Conservation (phyloP, 805 yeast genomes). For the Candida stauntonica region DNA sequence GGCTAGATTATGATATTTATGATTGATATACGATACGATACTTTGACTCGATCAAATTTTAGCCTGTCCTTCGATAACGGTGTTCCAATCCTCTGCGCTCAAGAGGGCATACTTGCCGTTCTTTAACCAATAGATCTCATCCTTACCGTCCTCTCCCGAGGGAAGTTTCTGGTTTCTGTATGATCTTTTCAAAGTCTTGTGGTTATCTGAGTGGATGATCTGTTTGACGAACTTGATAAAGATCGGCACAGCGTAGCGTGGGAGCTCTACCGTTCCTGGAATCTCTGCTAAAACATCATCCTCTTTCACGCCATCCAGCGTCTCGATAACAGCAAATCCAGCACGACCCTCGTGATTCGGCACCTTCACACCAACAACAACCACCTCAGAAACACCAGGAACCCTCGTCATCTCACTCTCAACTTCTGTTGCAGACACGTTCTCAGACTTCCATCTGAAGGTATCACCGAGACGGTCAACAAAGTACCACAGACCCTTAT, state of each 20-base stretch:
- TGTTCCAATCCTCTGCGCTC: constrained; percentile 52
- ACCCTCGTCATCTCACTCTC: constrained; percentile 59
- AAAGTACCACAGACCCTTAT: constrained; percentile 68
- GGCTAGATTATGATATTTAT: background rate
- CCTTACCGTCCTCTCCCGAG: constrained; percentile 55
- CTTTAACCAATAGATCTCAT: constrained; percentile 68
- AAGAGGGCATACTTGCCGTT: constrained; percentile 50
- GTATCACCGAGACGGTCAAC: constrained; percentile 94
- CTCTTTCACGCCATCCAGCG: constrained; percentile 24
- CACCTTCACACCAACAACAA: constrained; percentile 83
- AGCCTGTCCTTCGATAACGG: constrained; percentile 24
- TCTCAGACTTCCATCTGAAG: constrained; percentile 94
- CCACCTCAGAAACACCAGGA: constrained; percentile 51
- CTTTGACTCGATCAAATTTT: constrained; percentile 11
- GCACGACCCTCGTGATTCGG: constrained; percentile 93
- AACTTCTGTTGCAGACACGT: constrained; percentile 90
- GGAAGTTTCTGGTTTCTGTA: constrained; percentile 69
- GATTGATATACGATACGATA: background rate
- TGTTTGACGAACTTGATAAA: constrained; percentile 64
- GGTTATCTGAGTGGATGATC: constrained; percentile 71
- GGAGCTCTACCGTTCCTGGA: constrained; percentile 46
- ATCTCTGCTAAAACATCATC: constrained; percentile 36
- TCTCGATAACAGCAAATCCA: constrained; percentile 78
- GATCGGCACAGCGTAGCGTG: constrained; percentile 82
- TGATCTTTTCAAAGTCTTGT: constrained; percentile 69